phyloP scores from a whole-genome alignment of 2,329 filamentous ascomycete species.

The Arthrobotrys entomopaga region DNA sequence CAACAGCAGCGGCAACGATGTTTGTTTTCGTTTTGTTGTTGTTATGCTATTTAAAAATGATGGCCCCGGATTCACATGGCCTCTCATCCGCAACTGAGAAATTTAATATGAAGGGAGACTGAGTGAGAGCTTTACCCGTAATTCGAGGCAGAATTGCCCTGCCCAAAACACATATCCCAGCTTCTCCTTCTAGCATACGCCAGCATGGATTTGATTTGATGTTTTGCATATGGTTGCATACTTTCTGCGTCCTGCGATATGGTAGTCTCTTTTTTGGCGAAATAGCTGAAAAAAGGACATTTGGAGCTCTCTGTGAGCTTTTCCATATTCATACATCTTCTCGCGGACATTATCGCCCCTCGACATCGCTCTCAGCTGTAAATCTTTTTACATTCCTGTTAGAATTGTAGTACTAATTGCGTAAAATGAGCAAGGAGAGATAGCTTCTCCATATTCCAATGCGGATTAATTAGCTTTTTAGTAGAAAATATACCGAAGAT shows the following conservation, averaged over 20 bases:
- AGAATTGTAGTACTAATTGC: too few species aligned
- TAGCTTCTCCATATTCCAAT: not conserved
- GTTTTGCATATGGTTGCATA: too few species aligned
- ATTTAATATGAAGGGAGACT: constrained; percentile 5
- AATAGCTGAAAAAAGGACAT: too few species aligned
- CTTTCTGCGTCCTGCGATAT: too few species aligned
- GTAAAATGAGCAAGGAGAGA: not conserved
- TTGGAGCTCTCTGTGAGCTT: too few species aligned
- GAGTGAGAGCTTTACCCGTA: constrained; percentile 13
- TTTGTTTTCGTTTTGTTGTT: constrained; percentile 10
- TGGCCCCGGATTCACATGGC: constrained; percentile 44
- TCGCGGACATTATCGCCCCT: too few species aligned
- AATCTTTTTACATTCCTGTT: too few species aligned
- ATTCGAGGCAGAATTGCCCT: constrained; percentile 25
- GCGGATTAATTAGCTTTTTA: not conserved
- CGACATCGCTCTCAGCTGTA: too few species aligned
- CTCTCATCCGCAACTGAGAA: constrained; percentile 41
- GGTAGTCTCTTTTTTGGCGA: too few species aligned
- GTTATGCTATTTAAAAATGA: constrained; percentile 6
- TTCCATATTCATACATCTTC: too few species aligned
- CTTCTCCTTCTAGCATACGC: not conserved
- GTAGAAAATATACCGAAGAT: too few species aligned
- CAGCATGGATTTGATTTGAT: too few species aligned
- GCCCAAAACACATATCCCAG: constrained; percentile 5
- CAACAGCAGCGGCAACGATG: not conserved